Conservation (phyloP, 805 yeast species). For the Komagataella populi region DNA sequence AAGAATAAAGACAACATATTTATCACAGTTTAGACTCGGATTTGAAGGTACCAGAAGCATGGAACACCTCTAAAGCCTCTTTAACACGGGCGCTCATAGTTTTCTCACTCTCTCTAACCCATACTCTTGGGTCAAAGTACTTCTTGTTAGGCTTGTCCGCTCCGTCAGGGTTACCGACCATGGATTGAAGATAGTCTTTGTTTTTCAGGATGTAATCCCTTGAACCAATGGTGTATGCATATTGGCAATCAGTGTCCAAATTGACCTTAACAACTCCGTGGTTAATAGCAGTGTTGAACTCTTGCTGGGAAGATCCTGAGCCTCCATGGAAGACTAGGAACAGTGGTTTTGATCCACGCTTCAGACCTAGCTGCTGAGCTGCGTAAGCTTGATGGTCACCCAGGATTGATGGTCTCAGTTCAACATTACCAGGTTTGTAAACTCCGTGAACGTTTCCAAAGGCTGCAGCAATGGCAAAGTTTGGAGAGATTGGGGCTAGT, state of each 20-base stretch:
- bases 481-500: constrained; percentile 80
- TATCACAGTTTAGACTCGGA: not conserved
- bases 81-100: constrained; percentile 83
- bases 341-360: constrained; percentile 53
- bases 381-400: constrained; percentile 95
- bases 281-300: constrained; percentile 81
- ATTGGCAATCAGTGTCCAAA: constrained; percentile 98
- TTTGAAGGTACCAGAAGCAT: constrained; percentile 50
- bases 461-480: constrained; percentile 99
- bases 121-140: constrained; percentile 99
- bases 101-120: constrained; percentile 99
- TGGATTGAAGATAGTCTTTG: constrained; percentile 83
- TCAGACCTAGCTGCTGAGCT: constrained; percentile 43
- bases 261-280: constrained; percentile 98
- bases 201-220: constrained; percentile 92
- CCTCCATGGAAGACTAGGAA: constrained; percentile 99
- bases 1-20: not conserved
- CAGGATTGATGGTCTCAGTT: constrained; percentile 80
- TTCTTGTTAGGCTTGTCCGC: constrained; percentile 99
- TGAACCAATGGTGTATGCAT: constrained; percentile 92
- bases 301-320: constrained; percentile 90
- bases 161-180: constrained; percentile 99
- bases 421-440: constrained; percentile 98
- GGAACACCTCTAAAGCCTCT: constrained; percentile 79
- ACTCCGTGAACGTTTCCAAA: constrained; percentile 99